Base-by-base conservation (phyloP, 805 yeast genomes). In the Starmerella bombicola region DNA sequence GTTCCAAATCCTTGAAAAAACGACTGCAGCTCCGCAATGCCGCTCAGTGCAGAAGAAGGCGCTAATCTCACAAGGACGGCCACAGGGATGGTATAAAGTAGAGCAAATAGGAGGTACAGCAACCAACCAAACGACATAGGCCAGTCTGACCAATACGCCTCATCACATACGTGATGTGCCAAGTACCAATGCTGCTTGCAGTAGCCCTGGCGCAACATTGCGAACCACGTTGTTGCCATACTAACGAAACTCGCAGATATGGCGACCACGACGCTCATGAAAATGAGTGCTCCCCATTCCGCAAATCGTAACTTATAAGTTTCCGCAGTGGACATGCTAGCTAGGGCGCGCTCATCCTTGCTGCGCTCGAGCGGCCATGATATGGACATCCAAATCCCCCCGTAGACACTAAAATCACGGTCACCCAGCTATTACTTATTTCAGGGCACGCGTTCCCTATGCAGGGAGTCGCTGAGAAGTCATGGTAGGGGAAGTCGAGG, bases 211-310 rank as follows among this genome's bases (percentile, higher is more conserved):
- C 83, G 73, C 40, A 85, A 58, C 49, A 78, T 75, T 3, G 81
- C 79, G 18, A 88, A 62, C 73, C 88, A 86, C 39, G 81, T 84
- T 0, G 95, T 79, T 8, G 80, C 68, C 8, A 86, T 70, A 52
- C 82, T 85, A 38, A 86, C 64, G 17, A 68, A 67, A 0, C 86
- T 88, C 0, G 95, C 95, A 29, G 83, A 73, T 1, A 74, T 50
- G 1, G 97, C 98, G 33, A 82, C 78, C 1, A 66, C 47, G 1
- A 80, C 52, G 1, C 96, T 95, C 46, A 83, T 80, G 1, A 68
- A 50, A 0, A 85, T 71, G 30, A 88, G 61, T 0, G 80, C 76
- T 1, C 80, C 52, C 79, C 95, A 83, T 37, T 70, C 48, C 19
- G 35, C 33, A 7, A 21, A 9, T 42, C 46, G 33, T 13, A 41